Conservation (phyloP, 805 yeast species). For the Metschnikowia borealis region DNA sequence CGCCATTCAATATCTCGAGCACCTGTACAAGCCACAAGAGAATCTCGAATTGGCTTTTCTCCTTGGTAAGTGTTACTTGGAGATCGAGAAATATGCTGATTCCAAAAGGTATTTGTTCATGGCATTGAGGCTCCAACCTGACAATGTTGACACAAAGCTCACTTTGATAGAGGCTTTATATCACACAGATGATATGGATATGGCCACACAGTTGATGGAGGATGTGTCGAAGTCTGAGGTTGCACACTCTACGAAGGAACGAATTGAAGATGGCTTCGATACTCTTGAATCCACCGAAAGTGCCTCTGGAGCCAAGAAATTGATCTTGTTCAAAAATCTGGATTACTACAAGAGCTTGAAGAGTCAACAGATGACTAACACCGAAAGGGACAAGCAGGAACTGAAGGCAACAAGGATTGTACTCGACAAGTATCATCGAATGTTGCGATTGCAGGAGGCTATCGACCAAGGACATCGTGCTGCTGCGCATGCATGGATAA, state of each 20-base stretch:
- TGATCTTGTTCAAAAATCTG: slow-evolving; percentile 17
- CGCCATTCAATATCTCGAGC: slow-evolving; percentile 64
- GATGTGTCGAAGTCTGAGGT: slow-evolving; percentile 43
- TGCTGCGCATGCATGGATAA: slow-evolving; percentile 79
- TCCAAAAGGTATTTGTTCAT: slow-evolving; percentile 59
- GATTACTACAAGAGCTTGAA: slow-evolving; percentile 11
- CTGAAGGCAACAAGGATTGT: slow-evolving; percentile 55
- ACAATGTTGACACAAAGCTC: slow-evolving; percentile 67
- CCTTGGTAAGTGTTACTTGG: slow-evolving; percentile 74
- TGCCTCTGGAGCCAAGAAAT: slow-evolving; percentile 1
- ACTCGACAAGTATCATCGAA: slow-evolving; percentile 49
- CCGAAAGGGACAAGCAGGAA: slow-evolving; percentile 53
- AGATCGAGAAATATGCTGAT: slow-evolving; percentile 60
- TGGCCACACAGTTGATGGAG: slow-evolving; percentile 50
- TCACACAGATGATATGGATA: slow-evolving; percentile 55
- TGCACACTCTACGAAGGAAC: neutral
- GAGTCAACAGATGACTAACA: slow-evolving; percentile 26
- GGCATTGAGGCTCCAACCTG: slow-evolving; percentile 53
- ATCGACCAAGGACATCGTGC: slow-evolving; percentile 41
- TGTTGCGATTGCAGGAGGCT: slow-evolving; percentile 46
- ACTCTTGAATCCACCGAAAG: neutral
- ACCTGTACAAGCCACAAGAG: slow-evolving; percentile 22
- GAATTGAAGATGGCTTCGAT: slow-evolving; percentile 8
- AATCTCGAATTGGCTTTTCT: slow-evolving; percentile 51
- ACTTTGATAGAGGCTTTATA: slow-evolving; percentile 80